A percentile compares a stretch with the other conserved stretches of the same genome.
Evolutionary conservation across 2,329 filamentous ascomycete species (phyloP).

Genomic region (Cercospora zeae-maydis): DNA sequence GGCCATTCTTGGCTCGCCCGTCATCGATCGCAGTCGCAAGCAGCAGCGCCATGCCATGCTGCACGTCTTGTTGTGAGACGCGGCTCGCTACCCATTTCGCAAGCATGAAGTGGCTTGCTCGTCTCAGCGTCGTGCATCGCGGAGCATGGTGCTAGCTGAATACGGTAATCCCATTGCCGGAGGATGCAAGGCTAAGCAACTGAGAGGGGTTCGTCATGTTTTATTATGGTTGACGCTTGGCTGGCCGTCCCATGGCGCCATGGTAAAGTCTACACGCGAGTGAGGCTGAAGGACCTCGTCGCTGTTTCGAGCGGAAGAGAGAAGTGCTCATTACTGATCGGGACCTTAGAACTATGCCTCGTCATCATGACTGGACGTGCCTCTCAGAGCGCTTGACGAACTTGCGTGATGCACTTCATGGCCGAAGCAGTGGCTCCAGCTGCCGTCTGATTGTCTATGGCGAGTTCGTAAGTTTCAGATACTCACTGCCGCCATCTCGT

Average conservation of each 20-base stretch:
- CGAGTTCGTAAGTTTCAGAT: not conserved
- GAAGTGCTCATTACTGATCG: not conserved
- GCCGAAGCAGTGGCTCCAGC: not conserved
- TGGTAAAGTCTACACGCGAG: slow-evolving; percentile 5
- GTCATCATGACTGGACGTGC: not conserved
- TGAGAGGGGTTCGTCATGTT: not conserved
- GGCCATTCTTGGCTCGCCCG: not conserved
- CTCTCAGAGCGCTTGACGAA: not conserved
- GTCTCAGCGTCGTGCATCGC: not conserved
- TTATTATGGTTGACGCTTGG: slow-evolving; percentile 6
- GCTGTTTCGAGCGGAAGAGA: not conserved
- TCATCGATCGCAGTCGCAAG: not conserved
- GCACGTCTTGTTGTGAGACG: not conserved
- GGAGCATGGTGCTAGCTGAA: not conserved
- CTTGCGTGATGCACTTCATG: not conserved
- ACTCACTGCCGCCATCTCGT: not conserved
- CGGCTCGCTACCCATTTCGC: not conserved
- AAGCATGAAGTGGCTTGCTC: not conserved
- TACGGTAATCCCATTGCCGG: slow-evolving; percentile 4
- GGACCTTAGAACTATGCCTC: slow-evolving; percentile 1
- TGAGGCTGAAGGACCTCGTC: not conserved
- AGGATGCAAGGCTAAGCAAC: slow-evolving; percentile 2
- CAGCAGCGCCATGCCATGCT: not conserved
- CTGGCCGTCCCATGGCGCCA: slow-evolving; percentile 5
- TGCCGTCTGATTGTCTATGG: not conserved